Conservation (phyloP, 768 basidiomycete genomes). For the Rhodosporidiobolus odoratus region DNA sequence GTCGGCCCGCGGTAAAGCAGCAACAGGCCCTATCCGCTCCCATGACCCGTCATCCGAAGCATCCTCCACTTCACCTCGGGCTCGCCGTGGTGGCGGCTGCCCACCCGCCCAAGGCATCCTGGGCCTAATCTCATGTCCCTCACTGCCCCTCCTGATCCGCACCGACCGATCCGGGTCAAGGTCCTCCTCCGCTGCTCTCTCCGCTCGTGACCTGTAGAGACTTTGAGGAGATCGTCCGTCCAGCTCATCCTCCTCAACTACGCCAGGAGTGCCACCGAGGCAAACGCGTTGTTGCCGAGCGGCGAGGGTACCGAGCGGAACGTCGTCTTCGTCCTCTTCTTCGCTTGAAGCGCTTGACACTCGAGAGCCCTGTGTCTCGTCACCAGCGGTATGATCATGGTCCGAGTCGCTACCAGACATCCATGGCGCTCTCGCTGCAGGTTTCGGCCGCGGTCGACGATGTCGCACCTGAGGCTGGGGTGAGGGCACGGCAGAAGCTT, state of each 20-base stretch:
- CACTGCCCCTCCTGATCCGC: constrained; percentile 28
- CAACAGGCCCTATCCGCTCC: too few species aligned
- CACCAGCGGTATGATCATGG: neutral
- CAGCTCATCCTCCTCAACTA: neutral
- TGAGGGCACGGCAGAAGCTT: constrained; percentile 25
- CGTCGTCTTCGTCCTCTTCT: constrained; percentile 21
- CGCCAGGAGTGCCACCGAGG: neutral
- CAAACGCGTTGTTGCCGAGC: neutral
- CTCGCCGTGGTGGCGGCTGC: neutral
- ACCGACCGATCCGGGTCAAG: constrained; percentile 18
- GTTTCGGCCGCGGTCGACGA: neutral
- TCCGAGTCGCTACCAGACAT: neutral
- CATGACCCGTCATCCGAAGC: neutral
- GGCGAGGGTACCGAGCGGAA: constrained; percentile 23
- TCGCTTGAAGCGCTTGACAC: neutral
- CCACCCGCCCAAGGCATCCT: neutral
- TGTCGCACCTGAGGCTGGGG: neutral
- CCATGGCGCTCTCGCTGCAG: neutral
- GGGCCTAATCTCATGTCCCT: constrained; percentile 34
- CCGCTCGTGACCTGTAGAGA: neutral
- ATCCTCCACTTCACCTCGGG: neutral
- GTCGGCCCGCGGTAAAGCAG: neutral
- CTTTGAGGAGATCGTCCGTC: neutral
- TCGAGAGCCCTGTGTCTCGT: too few species aligned
- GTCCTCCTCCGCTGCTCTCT: constrained; percentile 7